Evolutionary conservation across 2,329 filamentous ascomycete species (phyloP), one percentile per base, ranked within the genome.

Genomic region (Botrytis cinerea): DNA sequence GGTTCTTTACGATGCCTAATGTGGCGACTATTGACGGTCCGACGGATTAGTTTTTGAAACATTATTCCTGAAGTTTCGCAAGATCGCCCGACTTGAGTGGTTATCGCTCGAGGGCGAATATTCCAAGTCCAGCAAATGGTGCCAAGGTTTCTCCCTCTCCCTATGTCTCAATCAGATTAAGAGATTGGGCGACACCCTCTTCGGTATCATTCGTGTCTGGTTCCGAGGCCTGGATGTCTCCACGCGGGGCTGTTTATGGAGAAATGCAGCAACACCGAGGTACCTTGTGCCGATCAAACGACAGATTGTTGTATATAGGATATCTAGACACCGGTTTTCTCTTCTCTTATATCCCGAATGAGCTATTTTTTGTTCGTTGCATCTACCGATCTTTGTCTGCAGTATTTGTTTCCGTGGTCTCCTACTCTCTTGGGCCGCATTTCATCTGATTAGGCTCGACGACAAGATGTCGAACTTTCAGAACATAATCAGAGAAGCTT

Each of bases 401-500:
- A 51, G 16, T 69, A 28, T 20, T 43, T 51, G 32, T 48, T 62
- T n/a, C 2, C 38, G 22, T 40, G 25, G 22, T 20, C 40, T n/a
- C n/a, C 35, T 18, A 51, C 25, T 51, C 16, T 48, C n/a, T 6
- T 71, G 10, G 45, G 35, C 28, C 8, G 14, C 22, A 40, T 38
- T 40, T 43, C 25, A 32, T 40, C 8, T 48, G 63, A 68, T 43
- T 60, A 32, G 12, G 40, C 35, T 43, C 35, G 28, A 35, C 32
- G 45, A 25, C 35, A 74, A 73, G 48, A 77, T 78, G 76, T 57
- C 71, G 16, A 73, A 40, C 38, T 76, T 79, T n/a, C 77, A 79
- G 48, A 40, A 75, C 54, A 75, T 43, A 43, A 59, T 78, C 22
- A 62, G 76, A 61, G 74, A 73, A 45, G 76, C 75, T 14, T 75